A percentile compares a stretch with the other conserved stretches of the same genome.
phyloP scores from a whole-genome alignment of 495 filamentous ascomycete genomes.

The Aeminium ludgeri region DNA sequence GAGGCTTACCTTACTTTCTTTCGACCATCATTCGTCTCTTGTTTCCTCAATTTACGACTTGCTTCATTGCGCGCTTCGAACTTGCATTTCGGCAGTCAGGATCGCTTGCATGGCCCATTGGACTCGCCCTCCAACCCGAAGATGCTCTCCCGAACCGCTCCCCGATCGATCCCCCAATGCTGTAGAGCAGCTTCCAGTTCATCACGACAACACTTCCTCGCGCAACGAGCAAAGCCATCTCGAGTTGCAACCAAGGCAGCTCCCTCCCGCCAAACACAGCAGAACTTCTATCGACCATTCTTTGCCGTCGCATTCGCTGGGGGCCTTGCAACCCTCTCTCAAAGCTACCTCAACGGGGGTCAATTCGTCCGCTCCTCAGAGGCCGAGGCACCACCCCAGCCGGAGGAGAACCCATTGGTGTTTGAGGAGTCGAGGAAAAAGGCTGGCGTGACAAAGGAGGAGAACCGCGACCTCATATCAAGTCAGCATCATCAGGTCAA shows the following conservation, averaged over 20 bases:
- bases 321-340: slow-evolving; percentile 7
- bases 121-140: not conserved
- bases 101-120: too few relatives aligned
- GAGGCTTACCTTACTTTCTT: not conserved
- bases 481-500: slow-evolving; percentile 72
- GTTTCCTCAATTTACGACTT: too few relatives aligned
- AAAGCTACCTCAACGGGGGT: slow-evolving; percentile 14
- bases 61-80: too few relatives aligned
- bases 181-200: slow-evolving; percentile 10
- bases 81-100: too few relatives aligned
- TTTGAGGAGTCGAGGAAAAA: slow-evolving; percentile 43
- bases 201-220: slow-evolving; percentile 6
- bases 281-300: slow-evolving; percentile 10
- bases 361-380: slow-evolving; percentile 20
- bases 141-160: slow-evolving; percentile 4
- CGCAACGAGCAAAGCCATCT: not conserved
- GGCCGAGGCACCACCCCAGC: slow-evolving; percentile 30
- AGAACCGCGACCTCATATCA: slow-evolving; percentile 52
- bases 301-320: slow-evolving; percentile 12
- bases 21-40: not conserved
- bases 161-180: slow-evolving; percentile 7
- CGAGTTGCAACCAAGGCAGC: slow-evolving; percentile 5
- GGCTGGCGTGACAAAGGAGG: slow-evolving; percentile 39
- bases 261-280: slow-evolving; percentile 7
- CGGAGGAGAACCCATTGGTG: slow-evolving; percentile 30